Evolutionary conservation across 129 eudicot species (phyloP).

Genomic region (Solidago caesia): DNA sequence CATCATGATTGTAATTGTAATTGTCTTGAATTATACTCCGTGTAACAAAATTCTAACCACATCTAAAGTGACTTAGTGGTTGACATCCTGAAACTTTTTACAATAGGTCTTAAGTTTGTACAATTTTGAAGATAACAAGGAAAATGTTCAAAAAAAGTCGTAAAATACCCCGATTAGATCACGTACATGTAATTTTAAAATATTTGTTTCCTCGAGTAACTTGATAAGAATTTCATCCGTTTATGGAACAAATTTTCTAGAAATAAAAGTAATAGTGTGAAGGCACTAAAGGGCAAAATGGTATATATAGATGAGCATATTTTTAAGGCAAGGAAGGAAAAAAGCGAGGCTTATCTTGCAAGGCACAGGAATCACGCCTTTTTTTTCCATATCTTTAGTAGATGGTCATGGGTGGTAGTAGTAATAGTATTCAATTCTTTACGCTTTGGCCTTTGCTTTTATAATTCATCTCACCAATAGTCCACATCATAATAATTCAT

Average conservation of each 20-base stretch:
- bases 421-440: constrained; percentile 33
- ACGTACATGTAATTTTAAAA: too few species aligned
- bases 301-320: constrained; percentile 26
- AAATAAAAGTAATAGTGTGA: constrained; percentile 13
- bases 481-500: constrained; percentile 34
- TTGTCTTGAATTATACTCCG: too few species aligned
- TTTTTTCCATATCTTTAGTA: constrained; percentile 15
- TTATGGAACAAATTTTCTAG: background rate
- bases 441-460: constrained; percentile 43
- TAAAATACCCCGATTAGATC: too few species aligned
- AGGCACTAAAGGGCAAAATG: constrained; percentile 12
- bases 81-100: too few species aligned
- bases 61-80: too few species aligned
- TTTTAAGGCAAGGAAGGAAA: constrained; percentile 24
- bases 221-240: too few species aligned
- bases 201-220: too few species aligned
- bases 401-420: constrained; percentile 25
- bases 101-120: too few species aligned
- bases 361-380: constrained; percentile 57
- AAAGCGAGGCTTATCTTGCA: constrained; percentile 50
- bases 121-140: too few species aligned
- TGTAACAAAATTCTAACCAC: too few species aligned
- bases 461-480: constrained; percentile 24
- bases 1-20: too few species aligned
- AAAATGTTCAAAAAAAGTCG: too few species aligned